These are phyloP conservation scores for Zizania latifolia DNA, from an alignment of 176 grass and related monocot genomes.

Conservation along the genomic window DNA sequence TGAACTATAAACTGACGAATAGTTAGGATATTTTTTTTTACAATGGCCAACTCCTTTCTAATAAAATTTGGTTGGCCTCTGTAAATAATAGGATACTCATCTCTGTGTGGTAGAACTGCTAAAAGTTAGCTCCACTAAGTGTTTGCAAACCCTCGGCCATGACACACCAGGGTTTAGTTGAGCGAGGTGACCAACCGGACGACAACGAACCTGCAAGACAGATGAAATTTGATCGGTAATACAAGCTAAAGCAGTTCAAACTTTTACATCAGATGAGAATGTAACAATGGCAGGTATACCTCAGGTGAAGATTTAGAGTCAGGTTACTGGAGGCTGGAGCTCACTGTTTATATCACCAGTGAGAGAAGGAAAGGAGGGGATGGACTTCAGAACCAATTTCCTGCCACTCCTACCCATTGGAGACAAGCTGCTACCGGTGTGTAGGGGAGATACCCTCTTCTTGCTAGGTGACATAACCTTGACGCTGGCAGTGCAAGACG, in stretches of 20 bases:
- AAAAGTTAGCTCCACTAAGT: neutral
- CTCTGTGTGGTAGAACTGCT: neutral
- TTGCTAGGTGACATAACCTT: constrained; percentile 28
- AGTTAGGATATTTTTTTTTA: too few species aligned
- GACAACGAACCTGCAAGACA: neutral
- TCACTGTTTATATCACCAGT: constrained; percentile 1
- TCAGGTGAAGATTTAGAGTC: neutral
- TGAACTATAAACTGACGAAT: too few species aligned
- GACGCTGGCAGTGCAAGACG: neutral
- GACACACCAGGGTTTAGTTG: neutral
- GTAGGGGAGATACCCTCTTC: constrained; percentile 19
- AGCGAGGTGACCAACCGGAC: neutral
- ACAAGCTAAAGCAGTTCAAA: neutral
- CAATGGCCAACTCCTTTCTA: too few species aligned
- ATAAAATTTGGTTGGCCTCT: too few species aligned
- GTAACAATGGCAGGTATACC: neutral
- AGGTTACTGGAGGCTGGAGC: constrained; percentile 18
- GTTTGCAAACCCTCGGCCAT: neutral
- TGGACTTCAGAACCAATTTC: neutral
- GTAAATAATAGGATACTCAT: neutral
- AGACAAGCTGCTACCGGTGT: neutral
- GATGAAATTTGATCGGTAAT: neutral
- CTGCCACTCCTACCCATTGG: neutral
- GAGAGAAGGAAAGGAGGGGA: constrained; percentile 25
- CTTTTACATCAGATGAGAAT: neutral